Evolutionary conservation across 1,284 basidiomycete species (phyloP), one percentile per base, ranked within the genome.

Genomic region (Grifola frondosa): DNA sequence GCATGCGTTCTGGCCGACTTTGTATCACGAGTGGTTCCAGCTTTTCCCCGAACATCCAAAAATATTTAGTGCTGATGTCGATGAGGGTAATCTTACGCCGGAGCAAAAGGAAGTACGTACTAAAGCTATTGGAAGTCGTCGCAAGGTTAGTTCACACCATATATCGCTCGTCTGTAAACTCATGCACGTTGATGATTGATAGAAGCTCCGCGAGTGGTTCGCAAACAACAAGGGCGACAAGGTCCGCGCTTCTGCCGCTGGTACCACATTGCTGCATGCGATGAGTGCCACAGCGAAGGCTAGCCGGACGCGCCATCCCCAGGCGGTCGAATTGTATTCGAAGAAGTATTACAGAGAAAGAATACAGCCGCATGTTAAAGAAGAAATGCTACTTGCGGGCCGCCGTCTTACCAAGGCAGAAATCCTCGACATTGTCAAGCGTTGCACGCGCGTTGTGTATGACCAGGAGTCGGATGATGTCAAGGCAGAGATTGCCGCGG

Each of bases 81-180:
- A 8, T 13, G 3, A 15, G 13, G n/a, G n/a, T n/a, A n/a, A n/a
- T n/a, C 25, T 42, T 3, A 42, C 40, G 11, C 19, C 24, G 5
- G 40, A 42, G 26, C 33, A 42, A 24, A 19, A 20, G 10, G 20
- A 11, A 17, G 7, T 23, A 28, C 20, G 35, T 4, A 29, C 33
- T 9, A 20, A 1, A 3, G 40, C 40, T 6, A 21, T 35, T 7
- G 6, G 13, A 20, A 17, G 17, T 13, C 20, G 40, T 20, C 17
- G 17, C n/a, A 17, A 15, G 13, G 40, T 42, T n/a, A 24, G 40
- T 36, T 17, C 12, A 34, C n/a, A n/a, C n/a, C n/a, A 42, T 42
- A 29, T 16, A 42, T 42, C 26, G n/a, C n/a, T n/a, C n/a, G n/a
- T n/a, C n/a, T n/a, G 9, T 30, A 28, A 28, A 17, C 22, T 21